Base-by-base conservation (phyloP, 1,139 yeast species). In the Casaregolazyma suthepensis region DNA sequence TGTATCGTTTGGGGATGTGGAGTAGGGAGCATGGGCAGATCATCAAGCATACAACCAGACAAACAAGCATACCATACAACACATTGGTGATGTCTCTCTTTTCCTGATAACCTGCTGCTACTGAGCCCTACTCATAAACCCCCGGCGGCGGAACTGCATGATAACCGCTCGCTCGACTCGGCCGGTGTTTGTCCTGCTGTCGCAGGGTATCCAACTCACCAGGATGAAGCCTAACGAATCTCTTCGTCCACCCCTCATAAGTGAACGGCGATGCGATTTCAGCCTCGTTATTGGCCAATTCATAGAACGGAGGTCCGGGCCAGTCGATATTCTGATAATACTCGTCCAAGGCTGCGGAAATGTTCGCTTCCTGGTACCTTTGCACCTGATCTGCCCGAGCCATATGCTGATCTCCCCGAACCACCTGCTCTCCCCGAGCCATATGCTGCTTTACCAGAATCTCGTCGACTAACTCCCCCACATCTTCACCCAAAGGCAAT, bases 1-100 rank as follows among this genome's bases (percentile, higher is more conserved):
- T 7, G 53, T 73, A 19, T 59, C 70, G 1, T 71, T 76, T 57
- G 74, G 74, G 12, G 69, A 70, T 49, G 68, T 68, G 49, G 77
- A 75, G 13, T 18, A 31, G 15, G 13, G 6, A 44, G 17, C n/a
- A n/a, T n/a, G n/a, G n/a, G n/a, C n/a, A n/a, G n/a, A n/a, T n/a
- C n/a, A n/a, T n/a, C n/a, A n/a, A n/a, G n/a, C n/a, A n/a, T n/a
- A n/a, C n/a, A n/a, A n/a, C n/a, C n/a, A n/a, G n/a, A n/a, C n/a
- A n/a, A n/a, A n/a, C n/a, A n/a, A n/a, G n/a, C n/a, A n/a, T n/a
- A n/a, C n/a, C n/a, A n/a, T n/a, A n/a, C n/a, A n/a, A n/a, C n/a
- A n/a, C n/a, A n/a, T n/a, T n/a, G n/a, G n/a, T n/a, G n/a, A n/a
- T n/a, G n/a, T n/a, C n/a, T n/a, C n/a, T n/a, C n/a, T n/a, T n/a